phyloP scores from a whole-genome alignment of 2,329 filamentous ascomycete genomes.

The Bipolaris zeicola region DNA sequence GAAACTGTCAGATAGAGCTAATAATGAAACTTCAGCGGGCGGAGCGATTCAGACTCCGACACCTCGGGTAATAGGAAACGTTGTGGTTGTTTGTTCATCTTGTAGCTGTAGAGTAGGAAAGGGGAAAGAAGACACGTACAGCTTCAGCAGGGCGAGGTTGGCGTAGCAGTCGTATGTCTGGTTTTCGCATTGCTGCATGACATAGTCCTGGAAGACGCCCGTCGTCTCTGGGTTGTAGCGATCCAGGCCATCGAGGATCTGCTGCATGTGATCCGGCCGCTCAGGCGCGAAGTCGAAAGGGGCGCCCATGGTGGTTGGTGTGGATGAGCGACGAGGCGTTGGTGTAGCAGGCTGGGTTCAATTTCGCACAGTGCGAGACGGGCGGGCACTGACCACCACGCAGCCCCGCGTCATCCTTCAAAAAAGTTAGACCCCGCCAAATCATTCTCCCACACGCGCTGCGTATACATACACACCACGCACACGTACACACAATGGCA shows the following conservation, averaged over 20 bases:
- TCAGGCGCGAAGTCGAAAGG: conserved; percentile 87
- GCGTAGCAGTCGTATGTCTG: conserved; percentile 95
- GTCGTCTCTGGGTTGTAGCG: conserved; percentile 99
- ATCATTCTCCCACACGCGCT: neutral
- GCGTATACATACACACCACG: neutral
- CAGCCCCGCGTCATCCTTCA: conserved; percentile 14
- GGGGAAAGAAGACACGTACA: conserved; percentile 66
- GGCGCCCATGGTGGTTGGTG: conserved; percentile 51
- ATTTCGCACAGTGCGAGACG: conserved; percentile 27
- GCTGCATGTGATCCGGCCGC: conserved; percentile 87
- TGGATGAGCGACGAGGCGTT: conserved; percentile 32
- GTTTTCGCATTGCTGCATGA: conserved; percentile 91
- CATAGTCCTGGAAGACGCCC: conserved; percentile 89
- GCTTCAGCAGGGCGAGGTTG: conserved; percentile 92
- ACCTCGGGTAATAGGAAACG: conserved; percentile 99
- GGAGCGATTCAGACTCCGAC: conserved; percentile 63
- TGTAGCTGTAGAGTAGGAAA: conserved; percentile 36
- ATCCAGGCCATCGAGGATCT: conserved; percentile 95
- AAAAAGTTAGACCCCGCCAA: conserved; percentile 20
- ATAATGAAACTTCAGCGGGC: conserved; percentile 71
- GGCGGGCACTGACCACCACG: conserved; percentile 12
- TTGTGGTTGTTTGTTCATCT: conserved; percentile 79
- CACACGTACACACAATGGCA: conserved; percentile 56
- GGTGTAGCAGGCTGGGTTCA: conserved; percentile 23
- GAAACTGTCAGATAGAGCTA: conserved; percentile 73